Percentiles rank a stretch among this genome's conserved stretches.
These are phyloP conservation scores for Ganoderma meredithae DNA, from an alignment of 1,284 basidiomycete species.

Conservation along the genomic window DNA sequence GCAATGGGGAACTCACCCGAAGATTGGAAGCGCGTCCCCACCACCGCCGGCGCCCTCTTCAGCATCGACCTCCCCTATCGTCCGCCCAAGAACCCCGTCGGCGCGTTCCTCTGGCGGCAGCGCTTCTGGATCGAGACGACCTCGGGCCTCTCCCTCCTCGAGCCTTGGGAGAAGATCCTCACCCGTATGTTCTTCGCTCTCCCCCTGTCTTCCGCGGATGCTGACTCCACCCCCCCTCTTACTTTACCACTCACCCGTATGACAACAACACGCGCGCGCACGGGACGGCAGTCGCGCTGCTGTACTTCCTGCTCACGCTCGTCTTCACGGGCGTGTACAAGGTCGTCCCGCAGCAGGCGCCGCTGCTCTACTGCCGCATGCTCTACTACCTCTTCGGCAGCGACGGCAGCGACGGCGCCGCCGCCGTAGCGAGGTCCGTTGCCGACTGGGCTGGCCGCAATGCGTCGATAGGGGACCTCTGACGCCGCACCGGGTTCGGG, in stretches of 20 bases:
- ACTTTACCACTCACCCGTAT: not conserved
- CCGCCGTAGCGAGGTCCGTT: conserved; percentile 18
- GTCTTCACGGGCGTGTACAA: conserved; percentile 43
- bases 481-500: not conserved
- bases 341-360: conserved; percentile 46
- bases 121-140: conserved; percentile 60
- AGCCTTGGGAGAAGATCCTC: conserved; percentile 67
- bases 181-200: conserved; percentile 49
- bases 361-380: conserved; percentile 42
- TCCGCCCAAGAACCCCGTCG: conserved; percentile 46
- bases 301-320: conserved; percentile 41
- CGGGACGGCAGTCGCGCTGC: conserved; percentile 39
- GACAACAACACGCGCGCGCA: not conserved
- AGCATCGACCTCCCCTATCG: conserved; percentile 41
- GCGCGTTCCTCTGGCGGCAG: conserved; percentile 53
- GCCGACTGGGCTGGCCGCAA: conserved; percentile 25
- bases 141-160: conserved; percentile 58
- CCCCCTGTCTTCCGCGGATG: not conserved
- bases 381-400: conserved; percentile 48
- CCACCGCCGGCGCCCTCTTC: conserved; percentile 35
- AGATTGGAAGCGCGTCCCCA: conserved; percentile 38
- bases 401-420: conserved; percentile 31
- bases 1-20: conserved; percentile 34
- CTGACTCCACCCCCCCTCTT: conserved; percentile 1
- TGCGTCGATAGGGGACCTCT: conserved; percentile 12